Evolutionary conservation across 352 stramenopile species (phyloP).

Genomic region (Phytopythium aichiense): DNA sequence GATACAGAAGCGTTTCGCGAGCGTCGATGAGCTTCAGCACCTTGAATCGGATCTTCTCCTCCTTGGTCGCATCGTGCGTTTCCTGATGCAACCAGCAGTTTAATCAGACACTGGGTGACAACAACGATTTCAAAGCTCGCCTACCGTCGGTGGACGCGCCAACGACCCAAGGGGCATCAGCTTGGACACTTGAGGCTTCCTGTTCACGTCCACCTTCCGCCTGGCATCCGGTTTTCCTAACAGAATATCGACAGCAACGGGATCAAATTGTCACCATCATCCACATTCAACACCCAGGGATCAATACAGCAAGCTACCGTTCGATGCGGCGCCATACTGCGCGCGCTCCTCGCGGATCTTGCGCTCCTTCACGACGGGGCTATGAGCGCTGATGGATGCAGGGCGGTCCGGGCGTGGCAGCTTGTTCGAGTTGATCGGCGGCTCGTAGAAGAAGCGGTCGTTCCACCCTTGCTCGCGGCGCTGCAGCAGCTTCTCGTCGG

Average conservation of each 20-base stretch:
- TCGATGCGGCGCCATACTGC: slow-evolving; percentile 39
- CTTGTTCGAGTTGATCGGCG: slow-evolving; percentile 46
- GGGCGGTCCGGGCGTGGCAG: slow-evolving; percentile 20
- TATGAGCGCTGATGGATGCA: slow-evolving; percentile 17
- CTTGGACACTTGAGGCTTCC: slow-evolving; percentile 22
- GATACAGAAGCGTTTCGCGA: slow-evolving; percentile 65
- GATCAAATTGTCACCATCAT: neutral
- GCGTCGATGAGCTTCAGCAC: slow-evolving; percentile 61
- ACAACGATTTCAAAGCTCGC: neutral
- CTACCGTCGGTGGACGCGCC: slow-evolving; percentile 26
- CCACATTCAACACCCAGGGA: neutral
- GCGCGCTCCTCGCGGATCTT: slow-evolving; percentile 49
- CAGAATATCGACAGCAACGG: neutral
- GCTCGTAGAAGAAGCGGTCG: slow-evolving; percentile 61
- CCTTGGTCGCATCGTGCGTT: slow-evolving; percentile 30
- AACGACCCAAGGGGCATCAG: slow-evolving; percentile 35
- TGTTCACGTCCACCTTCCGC: slow-evolving; percentile 11
- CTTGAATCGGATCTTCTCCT: slow-evolving; percentile 71
- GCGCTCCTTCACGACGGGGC: slow-evolving; percentile 31
- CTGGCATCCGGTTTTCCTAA: slow-evolving; percentile 26
- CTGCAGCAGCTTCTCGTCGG: slow-evolving; percentile 46
- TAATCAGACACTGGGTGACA: neutral
- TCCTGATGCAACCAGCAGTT: slow-evolving; percentile 13
- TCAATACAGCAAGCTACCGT: neutral
- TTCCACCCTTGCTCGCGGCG: slow-evolving; percentile 73